These are phyloP conservation scores for Populus tremula DNA, from an alignment of 345 rosid species.

Conservation along the genomic window DNA sequence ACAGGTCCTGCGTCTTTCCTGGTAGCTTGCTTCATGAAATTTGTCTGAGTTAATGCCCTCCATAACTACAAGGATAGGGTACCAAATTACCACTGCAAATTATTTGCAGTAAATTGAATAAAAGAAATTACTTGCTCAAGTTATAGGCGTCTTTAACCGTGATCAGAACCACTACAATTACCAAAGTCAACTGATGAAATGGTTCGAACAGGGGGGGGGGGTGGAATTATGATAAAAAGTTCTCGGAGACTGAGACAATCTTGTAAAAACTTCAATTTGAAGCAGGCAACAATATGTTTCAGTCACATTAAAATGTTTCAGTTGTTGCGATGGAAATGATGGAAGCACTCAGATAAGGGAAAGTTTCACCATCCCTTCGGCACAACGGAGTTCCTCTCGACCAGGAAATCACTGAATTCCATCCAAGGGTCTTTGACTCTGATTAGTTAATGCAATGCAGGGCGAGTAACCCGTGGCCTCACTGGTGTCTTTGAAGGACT, in stretches of 20 bases:
- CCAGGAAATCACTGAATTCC: conserved; percentile 28
- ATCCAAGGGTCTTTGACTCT: conserved; percentile 26
- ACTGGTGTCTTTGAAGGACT: conserved; percentile 86
- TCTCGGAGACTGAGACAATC: conserved; percentile 7
- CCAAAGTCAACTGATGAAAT: neutral
- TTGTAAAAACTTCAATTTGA: conserved; percentile 31
- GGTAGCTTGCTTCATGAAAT: too few relatives aligned
- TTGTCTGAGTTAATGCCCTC: neutral
- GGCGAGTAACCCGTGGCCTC: conserved; percentile 64
- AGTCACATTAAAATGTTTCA: conserved; percentile 33
- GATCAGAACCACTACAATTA: neutral
- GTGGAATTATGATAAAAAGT: neutral
- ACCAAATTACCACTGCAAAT: neutral
- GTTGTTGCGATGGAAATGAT: conserved; percentile 37
- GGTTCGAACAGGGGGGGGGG: neutral
- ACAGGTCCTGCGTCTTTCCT: too few relatives aligned
- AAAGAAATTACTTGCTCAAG: neutral
- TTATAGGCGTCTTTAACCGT: neutral
- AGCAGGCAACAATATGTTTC: conserved; percentile 36
- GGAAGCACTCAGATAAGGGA: conserved; percentile 34
- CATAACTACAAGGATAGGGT: neutral
- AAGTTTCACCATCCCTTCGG: conserved; percentile 42
- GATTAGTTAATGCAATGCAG: conserved; percentile 30
- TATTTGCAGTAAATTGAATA: neutral
- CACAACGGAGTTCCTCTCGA: conserved; percentile 31